Conservation (phyloP, 148 eudicot species). For the Arbutus unedo region DNA sequence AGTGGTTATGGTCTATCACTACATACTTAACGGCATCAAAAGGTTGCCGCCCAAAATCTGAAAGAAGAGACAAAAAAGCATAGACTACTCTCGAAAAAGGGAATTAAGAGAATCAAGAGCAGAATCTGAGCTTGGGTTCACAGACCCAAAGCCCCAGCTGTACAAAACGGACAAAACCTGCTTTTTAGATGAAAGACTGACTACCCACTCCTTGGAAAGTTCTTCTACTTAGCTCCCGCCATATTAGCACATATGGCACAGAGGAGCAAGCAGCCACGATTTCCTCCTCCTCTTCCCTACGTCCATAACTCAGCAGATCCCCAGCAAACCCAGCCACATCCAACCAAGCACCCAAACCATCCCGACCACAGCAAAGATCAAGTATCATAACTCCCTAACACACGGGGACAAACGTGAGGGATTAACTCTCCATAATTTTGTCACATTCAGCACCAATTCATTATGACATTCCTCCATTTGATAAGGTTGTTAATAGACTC, state of each 20-base stretch:
- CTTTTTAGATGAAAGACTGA: not conserved
- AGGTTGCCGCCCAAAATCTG: not conserved
- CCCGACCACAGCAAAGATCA: not conserved
- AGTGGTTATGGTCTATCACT: not conserved
- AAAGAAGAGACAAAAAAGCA: not conserved
- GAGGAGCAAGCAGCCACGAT: not conserved
- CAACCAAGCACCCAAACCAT: not conserved
- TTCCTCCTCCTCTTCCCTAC: not conserved
- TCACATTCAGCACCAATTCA: conserved; percentile 3
- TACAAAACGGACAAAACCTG: not conserved
- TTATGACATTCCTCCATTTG: not conserved
- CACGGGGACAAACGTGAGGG: not conserved
- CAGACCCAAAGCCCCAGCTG: not conserved
- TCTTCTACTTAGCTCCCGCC: not conserved
- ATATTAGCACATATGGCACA: not conserved
- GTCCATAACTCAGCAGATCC: not conserved
- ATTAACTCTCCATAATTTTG: not conserved
- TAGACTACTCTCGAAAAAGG: not conserved
- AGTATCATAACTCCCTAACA: not conserved
- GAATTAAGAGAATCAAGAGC: not conserved
- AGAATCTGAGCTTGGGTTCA: not conserved
- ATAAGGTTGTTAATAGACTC: not conserved
- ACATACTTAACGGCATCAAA: not conserved
- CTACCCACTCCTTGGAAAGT: not conserved
- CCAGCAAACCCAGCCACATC: not conserved